Evolutionary conservation across 2,329 filamentous ascomycete species (phyloP), one percentile per base, ranked within the genome.

Genomic region (Fonsecaea pedrosoi): DNA sequence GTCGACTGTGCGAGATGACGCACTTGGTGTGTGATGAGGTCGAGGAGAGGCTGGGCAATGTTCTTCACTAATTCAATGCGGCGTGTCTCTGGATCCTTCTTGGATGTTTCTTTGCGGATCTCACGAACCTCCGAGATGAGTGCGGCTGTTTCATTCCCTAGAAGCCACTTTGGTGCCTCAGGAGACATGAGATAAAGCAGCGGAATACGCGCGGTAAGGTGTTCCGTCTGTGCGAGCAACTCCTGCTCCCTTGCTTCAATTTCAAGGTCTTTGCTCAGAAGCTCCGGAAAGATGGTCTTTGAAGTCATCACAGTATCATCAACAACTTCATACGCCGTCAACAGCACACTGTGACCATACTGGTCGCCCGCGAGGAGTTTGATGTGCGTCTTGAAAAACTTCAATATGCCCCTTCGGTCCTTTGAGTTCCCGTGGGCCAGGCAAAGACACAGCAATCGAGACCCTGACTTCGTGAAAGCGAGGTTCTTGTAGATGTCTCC

Each of bases 401-500:
- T 92, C 59, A 98, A 82, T 65, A 99, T 88, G 67, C 91, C 85
- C 80, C 97, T 96, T 73, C 95, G 89, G 79, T 98, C 94, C 82
- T 99, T 99, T 71, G 95, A 93, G 61, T 84, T 89, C 65, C 93
- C 92, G 75, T 96, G 86, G 9, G 95, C 94, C 45, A 99, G 82
- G 48, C 92, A 86, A 53, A 97, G 83, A 75, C 89, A 94, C 64
- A 93, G 90, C 12, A 99, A 84, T 40, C 91, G 87, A 54, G 93
- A 89, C 5, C 95, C 95, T 8, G 92, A 92, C 77, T 90, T 91
- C 53, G 95, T 99, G 80, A 99, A 99, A 6, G 94, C 94, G 82
- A 99, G 86, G 78, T 98, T 98, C 83, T 97, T 96, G 70, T 95
- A 85, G 69, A 97, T 80, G 77, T 98, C 94, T 56, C 92, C 93